Evolutionary conservation across 495 filamentous ascomycete genomes (phyloP), one percentile per base, ranked within the genome.

Genomic region (Xylona heveae): DNA sequence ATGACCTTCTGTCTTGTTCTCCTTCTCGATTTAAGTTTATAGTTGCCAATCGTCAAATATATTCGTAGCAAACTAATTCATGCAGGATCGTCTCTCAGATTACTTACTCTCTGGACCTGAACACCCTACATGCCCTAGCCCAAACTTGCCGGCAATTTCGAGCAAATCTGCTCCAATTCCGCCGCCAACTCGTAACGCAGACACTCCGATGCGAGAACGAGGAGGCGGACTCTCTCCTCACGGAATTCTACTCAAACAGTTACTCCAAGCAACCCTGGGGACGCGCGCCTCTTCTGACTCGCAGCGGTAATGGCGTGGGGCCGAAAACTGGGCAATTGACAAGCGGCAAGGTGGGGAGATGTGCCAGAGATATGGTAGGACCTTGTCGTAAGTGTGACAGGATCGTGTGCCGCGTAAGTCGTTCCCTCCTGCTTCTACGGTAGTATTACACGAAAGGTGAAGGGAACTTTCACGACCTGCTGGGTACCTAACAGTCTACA

Each of bases 181-280:
- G 80, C 47, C 59, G 55, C 22, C 66, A 69, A 40, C 59, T 93
- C 4, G 55, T 81, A 24, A 61, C 58, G 29, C 71, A 74, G 37
- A 80, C 78, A 3, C 58, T 92, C 24, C 78, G 70, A 32, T 92
- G 83, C 57, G 62, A 61, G 24, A 74, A 78, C 52, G 80, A 88
- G 38, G 40, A 54, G 59, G 59, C 34, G 49, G 65, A 33, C 52
- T 55, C 35, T 52, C 58, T 34, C 9, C 38, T 52, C 7, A 45
- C 42, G 1, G 17, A 43, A 25, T n/a, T n/a, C n/a, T n/a, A n/a
- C n/a, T 45, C 47, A 25, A 58, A 63, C 43, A 61, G 57, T 59
- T 58, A 53, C 35, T 64, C 62, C 33, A 58, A 63, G 50, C 51
- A 59, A 30, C 49, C 55, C 25, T 48, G 43, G 31, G 43, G 45